phyloP scores from a whole-genome alignment of 768 basidiomycete genomes.

The Antrodiella citrinella region DNA sequence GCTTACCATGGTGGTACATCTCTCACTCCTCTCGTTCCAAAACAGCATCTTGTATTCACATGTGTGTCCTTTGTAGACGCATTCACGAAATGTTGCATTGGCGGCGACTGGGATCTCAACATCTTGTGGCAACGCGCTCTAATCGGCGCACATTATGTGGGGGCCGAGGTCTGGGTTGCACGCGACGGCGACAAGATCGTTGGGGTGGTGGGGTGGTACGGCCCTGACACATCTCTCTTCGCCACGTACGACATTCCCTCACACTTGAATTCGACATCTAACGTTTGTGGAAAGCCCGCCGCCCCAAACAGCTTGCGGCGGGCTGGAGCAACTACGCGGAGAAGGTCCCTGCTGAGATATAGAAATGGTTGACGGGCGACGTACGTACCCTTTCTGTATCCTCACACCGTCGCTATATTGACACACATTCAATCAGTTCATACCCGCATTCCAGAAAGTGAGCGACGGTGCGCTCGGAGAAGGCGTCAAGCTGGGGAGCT shows the following conservation, averaged over 20 bases:
- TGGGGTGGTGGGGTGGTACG: neutral
- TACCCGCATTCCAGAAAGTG: neutral
- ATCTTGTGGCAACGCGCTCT: neutral
- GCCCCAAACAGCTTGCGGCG: neutral
- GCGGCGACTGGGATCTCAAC: neutral
- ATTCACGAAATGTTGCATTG: neutral
- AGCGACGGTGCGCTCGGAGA: neutral
- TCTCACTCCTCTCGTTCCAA: too few relatives aligned
- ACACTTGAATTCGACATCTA: neutral
- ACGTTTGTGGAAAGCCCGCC: neutral
- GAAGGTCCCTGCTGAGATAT: neutral
- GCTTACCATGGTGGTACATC: neutral
- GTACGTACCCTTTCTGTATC: neutral
- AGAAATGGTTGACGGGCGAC: neutral
- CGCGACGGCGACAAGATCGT: neutral
- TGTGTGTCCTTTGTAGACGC: neutral
- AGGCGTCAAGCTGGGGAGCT: neutral
- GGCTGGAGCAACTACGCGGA: neutral
- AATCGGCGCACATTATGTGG: neutral
- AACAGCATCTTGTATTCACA: neutral
- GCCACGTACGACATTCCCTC: neutral
- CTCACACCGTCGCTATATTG: neutral
- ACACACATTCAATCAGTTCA: neutral
- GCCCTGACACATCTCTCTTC: neutral
- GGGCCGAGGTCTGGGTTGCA: neutral